phyloP scores from a whole-genome alignment of 1,284 basidiomycete species.

The Ganoderma boninense region DNA sequence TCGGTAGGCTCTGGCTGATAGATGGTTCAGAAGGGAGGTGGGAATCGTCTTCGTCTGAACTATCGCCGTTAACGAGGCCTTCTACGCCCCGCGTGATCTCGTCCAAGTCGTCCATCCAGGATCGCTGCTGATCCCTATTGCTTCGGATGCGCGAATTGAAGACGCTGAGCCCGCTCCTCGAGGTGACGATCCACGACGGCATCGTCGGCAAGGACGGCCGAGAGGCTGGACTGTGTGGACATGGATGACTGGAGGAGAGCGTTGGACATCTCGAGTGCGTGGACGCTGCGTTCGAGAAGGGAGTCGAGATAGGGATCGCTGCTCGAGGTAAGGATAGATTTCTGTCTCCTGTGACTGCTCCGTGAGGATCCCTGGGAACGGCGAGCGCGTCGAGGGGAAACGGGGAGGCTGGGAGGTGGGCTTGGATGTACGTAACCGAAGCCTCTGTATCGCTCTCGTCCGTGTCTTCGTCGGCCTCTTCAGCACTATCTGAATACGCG shows the following conservation, averaged over 20 bases:
- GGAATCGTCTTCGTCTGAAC: conserved; percentile 34
- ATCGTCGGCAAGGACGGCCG: conserved; percentile 52
- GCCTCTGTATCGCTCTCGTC: conserved; percentile 43
- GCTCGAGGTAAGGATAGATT: conserved; percentile 30
- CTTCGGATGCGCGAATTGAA: conserved; percentile 60
- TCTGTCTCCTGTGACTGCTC: conserved; percentile 21
- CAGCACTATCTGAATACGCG: conserved; percentile 77
- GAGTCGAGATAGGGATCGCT: conserved; percentile 68
- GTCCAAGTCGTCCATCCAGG: conserved; percentile 69
- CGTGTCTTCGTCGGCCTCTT: conserved; percentile 78
- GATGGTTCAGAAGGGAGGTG: conserved; percentile 37
- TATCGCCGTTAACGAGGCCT: conserved; percentile 51
- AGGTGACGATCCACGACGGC: conserved; percentile 49
- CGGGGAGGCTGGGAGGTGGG: conserved; percentile 33
- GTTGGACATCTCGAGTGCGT: conserved; percentile 86
- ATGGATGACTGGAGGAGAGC: conserved; percentile 76
- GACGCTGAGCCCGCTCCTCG: conserved; percentile 54
- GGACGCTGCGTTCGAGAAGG: conserved; percentile 80
- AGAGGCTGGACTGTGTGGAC: conserved; percentile 70
- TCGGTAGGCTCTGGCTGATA: conserved; percentile 63
- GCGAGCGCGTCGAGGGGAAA: conserved; percentile 34
- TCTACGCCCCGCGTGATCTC: conserved; percentile 71
- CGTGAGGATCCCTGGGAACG: conserved; percentile 28
- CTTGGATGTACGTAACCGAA: conserved; percentile 34
- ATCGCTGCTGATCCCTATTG: conserved; percentile 51